A percentile compares a stretch with the other conserved stretches of the same genome.
phyloP scores from a whole-genome alignment of 352 stramenopile genomes.

The Pythium brachiatum region DNA sequence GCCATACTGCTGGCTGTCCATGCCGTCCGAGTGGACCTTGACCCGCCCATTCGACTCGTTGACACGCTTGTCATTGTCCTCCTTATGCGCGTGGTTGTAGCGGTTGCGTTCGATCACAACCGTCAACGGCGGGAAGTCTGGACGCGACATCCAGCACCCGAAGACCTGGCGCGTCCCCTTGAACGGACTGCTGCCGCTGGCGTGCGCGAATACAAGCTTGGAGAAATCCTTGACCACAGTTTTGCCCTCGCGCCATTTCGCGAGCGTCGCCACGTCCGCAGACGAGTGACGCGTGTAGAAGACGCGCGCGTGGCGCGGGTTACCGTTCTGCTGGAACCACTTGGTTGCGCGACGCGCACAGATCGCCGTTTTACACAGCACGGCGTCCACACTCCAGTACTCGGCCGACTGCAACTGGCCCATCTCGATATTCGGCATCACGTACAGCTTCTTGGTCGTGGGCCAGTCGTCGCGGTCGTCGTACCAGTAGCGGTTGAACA shows the following conservation, averaged over 20 bases:
- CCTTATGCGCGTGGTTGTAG: not conserved
- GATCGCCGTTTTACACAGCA: not conserved
- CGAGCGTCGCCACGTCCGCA: not conserved
- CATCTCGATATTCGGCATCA: not conserved
- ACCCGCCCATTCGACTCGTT: not conserved
- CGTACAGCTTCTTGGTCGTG: not conserved
- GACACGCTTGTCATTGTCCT: not conserved
- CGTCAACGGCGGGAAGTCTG: not conserved
- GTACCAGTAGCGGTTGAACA: not conserved
- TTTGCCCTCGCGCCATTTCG: not conserved
- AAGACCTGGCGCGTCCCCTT: not conserved
- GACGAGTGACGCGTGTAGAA: not conserved
- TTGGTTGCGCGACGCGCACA: not conserved
- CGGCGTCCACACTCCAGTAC: not conserved
- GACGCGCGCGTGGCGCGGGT: not conserved
- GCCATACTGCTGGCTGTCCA: not conserved
- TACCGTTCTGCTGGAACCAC: not conserved
- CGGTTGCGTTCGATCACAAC: not conserved
- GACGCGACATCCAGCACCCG: not conserved
- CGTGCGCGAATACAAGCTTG: not conserved
- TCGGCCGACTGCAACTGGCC: not conserved
- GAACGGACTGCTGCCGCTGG: not conserved
- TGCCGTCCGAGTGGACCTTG: not conserved
- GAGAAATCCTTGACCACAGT: not conserved
- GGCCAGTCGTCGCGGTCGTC: not conserved